Evolutionary conservation across 352 stramenopile species (phyloP).

Genomic region (Thalassiosira exigua): DNA sequence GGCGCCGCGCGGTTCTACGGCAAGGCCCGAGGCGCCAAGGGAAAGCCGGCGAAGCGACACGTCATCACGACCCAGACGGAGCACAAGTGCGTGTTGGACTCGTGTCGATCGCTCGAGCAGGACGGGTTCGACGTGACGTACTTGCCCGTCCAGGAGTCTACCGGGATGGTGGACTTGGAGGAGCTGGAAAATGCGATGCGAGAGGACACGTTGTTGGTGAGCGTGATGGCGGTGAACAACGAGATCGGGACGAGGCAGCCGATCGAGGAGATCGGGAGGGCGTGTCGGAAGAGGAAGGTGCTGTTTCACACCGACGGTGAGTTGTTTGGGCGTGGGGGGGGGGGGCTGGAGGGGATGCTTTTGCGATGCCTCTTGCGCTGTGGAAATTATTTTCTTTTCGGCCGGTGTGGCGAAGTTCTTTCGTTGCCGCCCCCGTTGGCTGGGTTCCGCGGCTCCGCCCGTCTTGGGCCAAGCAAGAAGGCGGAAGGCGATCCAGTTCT

Average conservation of each 20-base stretch:
- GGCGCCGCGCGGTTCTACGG: slow-evolving; percentile 94
- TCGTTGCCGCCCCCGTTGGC: too few species aligned
- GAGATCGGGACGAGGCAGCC: slow-evolving; percentile 99
- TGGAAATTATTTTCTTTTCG: too few species aligned
- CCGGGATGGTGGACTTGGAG: slow-evolving; percentile 95
- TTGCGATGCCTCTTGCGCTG: too few species aligned
- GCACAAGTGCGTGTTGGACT: slow-evolving; percentile 97
- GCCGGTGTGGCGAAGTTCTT: too few species aligned
- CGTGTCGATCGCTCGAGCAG: slow-evolving; percentile 94
- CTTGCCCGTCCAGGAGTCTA: slow-evolving; percentile 89
- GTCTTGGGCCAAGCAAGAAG: too few species aligned
- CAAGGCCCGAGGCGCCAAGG: slow-evolving; percentile 19
- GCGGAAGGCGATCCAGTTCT: too few species aligned
- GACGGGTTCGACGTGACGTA: slow-evolving; percentile 99
- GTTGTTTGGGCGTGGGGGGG: too few species aligned
- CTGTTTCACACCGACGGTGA: slow-evolving; percentile 98
- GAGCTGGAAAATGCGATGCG: slow-evolving; percentile 93
- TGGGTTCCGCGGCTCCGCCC: too few species aligned
- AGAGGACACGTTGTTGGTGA: slow-evolving; percentile 95
- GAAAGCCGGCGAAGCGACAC: slow-evolving; percentile 93
- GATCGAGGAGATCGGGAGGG: slow-evolving; percentile 94
- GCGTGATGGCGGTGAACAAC: slow-evolving; percentile 99
- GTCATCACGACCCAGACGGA: slow-evolving; percentile 98
- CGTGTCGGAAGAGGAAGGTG: slow-evolving; percentile 86
- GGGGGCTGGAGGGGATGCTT: too few species aligned